Base-by-base conservation (phyloP, 371 early-diverging fungal species). In the Blyttiomyces sp. region DNA sequence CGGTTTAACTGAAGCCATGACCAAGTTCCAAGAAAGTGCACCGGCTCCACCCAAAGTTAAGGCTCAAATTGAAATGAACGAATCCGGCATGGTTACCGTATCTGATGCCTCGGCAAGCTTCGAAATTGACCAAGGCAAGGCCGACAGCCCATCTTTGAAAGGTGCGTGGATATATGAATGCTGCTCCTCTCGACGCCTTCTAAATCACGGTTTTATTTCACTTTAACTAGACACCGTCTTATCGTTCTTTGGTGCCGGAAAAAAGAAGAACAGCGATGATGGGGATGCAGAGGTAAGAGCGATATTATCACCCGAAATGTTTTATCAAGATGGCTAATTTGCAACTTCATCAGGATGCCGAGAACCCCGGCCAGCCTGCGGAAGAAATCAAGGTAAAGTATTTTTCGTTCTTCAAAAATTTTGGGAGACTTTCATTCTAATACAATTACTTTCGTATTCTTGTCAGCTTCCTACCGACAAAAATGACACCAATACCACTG, bases 1-100 rank as follows among this genome's bases (percentile, higher is more conserved):
- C 26, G 95, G 94, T 11, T 68, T 95, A 31, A 73, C 84, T 3
- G 87, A 73, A 0, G 88, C 90, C 1, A 60, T 88, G 54, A 77
- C 82, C 33, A 81, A 85, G 67, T 83, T 83, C 63, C 77, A 86
- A 52, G 69, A 72, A 2, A 64, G 58, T 36, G 80, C 84, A 24
- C 75, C 81, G 42, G 84, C 80, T 7, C 79, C 77, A 19, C 89
- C 90, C 48, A 92, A 92, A 70, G 93, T 95, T 32, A 86, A 89
- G 43, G 86, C 91, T 3, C 72, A 82, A 11, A 75, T 94, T 56
- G 85, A 86, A 63, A 73, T 94, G 49, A 71, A 67, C 33, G 84
- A 84, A 30, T 61, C 74, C 27, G 80, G 91, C 31, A 82, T 88
- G 4, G 51, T 78, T 6, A 17, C 44, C 1, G 56, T 82, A 21